Conservation (phyloP, 2,329 filamentous ascomycete genomes). For the Neofusicoccum laricinum region DNA sequence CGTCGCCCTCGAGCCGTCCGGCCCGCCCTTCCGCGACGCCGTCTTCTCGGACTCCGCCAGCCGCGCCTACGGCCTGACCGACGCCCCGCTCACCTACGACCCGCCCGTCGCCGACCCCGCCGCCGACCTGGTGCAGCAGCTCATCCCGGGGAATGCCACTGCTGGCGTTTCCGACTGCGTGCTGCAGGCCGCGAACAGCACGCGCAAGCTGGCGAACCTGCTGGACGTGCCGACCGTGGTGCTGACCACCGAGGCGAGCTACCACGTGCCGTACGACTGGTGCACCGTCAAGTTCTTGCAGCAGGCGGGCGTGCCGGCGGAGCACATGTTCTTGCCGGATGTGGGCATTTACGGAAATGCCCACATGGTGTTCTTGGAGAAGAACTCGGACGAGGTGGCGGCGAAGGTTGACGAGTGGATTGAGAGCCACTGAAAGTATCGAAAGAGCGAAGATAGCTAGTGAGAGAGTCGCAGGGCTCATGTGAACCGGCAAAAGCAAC, state of each 20-base stretch:
- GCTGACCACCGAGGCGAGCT: slow-evolving; percentile 9
- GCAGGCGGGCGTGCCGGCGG: slow-evolving; percentile 3
- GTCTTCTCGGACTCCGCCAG: background rate
- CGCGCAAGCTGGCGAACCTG: slow-evolving; percentile 4
- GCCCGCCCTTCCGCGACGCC: slow-evolving; percentile 15
- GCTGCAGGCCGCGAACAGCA: background rate
- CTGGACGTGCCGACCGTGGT: background rate
- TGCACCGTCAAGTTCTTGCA: slow-evolving; percentile 9
- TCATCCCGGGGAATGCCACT: background rate
- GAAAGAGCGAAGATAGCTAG: no score
- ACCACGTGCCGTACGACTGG: slow-evolving; percentile 14
- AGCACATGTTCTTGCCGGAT: background rate
- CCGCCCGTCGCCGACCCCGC: background rate
- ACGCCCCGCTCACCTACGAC: slow-evolving; percentile 7
- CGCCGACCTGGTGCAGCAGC: background rate
- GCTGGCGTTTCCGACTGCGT: background rate
- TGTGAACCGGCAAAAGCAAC: no score
- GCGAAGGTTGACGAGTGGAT: background rate
- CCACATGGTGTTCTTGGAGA: background rate
- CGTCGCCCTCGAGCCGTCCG: slow-evolving; percentile 32
- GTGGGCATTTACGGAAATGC: background rate
- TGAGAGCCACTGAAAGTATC: background rate
- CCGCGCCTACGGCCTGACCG: slow-evolving; percentile 13
- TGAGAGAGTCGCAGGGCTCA: no score
- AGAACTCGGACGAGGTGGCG: slow-evolving; percentile 6